Evolutionary conservation across 2,329 filamentous ascomycete species (phyloP), one percentile per base, ranked within the genome.

Genomic region (Neopestalotiopsis sp.): DNA sequence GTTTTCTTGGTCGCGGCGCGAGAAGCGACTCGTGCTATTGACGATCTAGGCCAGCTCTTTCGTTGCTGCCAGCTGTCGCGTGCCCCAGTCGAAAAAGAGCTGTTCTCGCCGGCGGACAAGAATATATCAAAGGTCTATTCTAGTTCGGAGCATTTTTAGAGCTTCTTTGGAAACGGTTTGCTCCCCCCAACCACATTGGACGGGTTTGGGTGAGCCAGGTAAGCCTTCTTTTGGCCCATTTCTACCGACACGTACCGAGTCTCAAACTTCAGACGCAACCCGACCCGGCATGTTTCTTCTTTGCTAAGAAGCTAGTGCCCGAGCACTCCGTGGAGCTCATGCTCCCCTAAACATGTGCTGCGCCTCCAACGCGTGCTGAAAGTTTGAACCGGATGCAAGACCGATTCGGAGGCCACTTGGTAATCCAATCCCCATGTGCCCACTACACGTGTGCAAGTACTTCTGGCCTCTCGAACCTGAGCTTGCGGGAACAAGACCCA

Each of bases 261-360:
- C 45, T 66, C 64, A 66, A 24, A 57, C 42, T 66, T 66, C 64
- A 58, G 64, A 65, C 62, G 38, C 30, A 53, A 49, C 45, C 45
- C 64, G 20, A 42, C 32, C 42, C 49, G 53, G 45, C 34, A 66
- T 58, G 64, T 66, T 58, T 57, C 30, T 34, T 66, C 53, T 40
- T 38, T 49, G 45, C 49, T 49, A 40, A 30, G 14, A 20, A 38
- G 28, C 42, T 56, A 58, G 64, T 66, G 64, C 42, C 64, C 64
- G 64, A 66, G 64, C 64, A 66, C 30, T 66, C 64, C 64, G 49
- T 34, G 49, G 28, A 40, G 61, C 20, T 14, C 13, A n/a, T 66
- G 20, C 24, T 28, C 42, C 34, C 9, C 28, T 24, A 17, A 28
- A 38, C 28, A 62, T 17, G 61, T 62, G 61, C 38, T 40, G 61